These are phyloP conservation scores for Melanogaster broomeanus DNA, from an alignment of 768 basidiomycete genomes.

Conservation along the genomic window DNA sequence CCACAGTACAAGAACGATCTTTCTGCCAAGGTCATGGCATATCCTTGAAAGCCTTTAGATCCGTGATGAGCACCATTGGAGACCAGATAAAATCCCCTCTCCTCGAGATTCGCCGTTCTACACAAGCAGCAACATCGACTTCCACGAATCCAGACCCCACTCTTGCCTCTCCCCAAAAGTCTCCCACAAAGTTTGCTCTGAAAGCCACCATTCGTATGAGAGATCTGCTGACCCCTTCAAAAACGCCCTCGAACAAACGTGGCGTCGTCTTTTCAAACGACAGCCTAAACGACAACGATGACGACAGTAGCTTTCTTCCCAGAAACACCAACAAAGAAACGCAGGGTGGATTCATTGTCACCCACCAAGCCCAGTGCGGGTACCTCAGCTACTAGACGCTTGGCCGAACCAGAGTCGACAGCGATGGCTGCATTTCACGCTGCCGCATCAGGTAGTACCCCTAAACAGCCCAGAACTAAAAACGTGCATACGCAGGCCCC, in stretches of 20 bases:
- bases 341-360: constrained; percentile 27
- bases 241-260: constrained; percentile 36
- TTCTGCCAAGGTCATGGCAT: constrained; percentile 21
- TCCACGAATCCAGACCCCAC: not conserved
- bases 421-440: constrained; percentile 18
- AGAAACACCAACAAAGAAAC: constrained; percentile 47
- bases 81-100: constrained; percentile 20
- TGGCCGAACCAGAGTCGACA: not conserved
- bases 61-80: constrained; percentile 15
- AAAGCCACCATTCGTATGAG: constrained; percentile 11
- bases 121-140: not conserved
- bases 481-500: constrained; percentile 3
- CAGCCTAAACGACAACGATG: constrained; percentile 13
- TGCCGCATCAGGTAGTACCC: constrained; percentile 12
- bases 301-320: constrained; percentile 35
- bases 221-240: not conserved
- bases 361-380: constrained; percentile 14
- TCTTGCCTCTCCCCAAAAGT: constrained; percentile 16
- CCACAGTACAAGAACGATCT: constrained; percentile 20
- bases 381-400: constrained; percentile 10
- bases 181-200: constrained; percentile 17
- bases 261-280: constrained; percentile 12
- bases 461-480: not conserved
- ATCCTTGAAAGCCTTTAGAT: constrained; percentile 16
- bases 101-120: constrained; percentile 2